These are phyloP conservation scores for Xylariaceae sp. DNA, from an alignment of 2,329 filamentous ascomycete species.

Conservation along the genomic window DNA sequence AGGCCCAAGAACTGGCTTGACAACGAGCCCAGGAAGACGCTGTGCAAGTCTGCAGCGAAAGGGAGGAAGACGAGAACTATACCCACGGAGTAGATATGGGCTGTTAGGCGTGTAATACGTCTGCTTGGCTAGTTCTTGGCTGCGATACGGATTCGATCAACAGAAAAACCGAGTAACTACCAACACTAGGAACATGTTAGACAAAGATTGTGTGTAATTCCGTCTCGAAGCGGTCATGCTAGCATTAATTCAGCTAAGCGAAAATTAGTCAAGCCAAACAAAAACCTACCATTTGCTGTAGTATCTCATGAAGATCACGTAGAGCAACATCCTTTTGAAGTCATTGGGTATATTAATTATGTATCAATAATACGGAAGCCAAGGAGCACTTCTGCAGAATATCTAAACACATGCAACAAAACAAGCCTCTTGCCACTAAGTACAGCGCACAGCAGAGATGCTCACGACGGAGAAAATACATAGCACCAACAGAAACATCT, in stretches of 20 bases:
- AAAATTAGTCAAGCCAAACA: too few species aligned
- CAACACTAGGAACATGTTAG: too few species aligned
- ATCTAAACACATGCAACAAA: constrained; percentile 22
- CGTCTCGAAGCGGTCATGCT: too few species aligned
- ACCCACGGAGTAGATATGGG: constrained; percentile 52
- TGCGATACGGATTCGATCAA: neutral
- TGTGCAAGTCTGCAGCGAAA: constrained; percentile 75
- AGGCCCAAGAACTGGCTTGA: constrained; percentile 66
- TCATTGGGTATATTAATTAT: constrained; percentile 41
- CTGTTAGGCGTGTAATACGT: neutral
- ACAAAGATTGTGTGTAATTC: too few species aligned
- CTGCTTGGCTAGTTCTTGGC: neutral
- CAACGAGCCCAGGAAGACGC: constrained; percentile 62
- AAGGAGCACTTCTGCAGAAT: constrained; percentile 26
- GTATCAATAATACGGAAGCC: constrained; percentile 22
- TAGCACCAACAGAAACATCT: neutral
- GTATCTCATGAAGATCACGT: too few species aligned
- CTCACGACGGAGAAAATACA: constrained; percentile 1
- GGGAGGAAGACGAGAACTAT: constrained; percentile 60
- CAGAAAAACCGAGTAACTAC: neutral
- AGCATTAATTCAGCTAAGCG: too few species aligned
- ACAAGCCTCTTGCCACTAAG: constrained; percentile 27
- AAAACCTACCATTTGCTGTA: too few species aligned
- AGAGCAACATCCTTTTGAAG: too few species aligned
- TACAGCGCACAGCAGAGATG: constrained; percentile 5